Evolutionary conservation across 257 asterid species (phyloP).

Genomic region (Solanum lycopersicoides): DNA sequence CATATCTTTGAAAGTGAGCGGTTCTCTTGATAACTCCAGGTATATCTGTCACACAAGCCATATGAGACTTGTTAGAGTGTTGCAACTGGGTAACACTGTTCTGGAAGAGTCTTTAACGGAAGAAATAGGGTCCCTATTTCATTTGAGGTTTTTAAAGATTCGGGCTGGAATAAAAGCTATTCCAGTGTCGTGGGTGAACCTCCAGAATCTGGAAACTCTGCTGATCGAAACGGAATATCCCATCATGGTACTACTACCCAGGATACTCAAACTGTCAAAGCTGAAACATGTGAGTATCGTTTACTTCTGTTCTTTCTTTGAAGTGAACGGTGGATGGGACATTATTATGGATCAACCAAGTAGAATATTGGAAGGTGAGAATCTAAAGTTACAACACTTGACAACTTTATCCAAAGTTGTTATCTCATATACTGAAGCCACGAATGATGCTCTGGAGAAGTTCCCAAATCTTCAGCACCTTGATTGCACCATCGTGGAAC

Average conservation of each 20-base stretch:
- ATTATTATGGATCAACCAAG: neutral
- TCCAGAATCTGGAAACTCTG: neutral
- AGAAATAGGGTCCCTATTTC: neutral
- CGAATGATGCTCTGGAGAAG: neutral
- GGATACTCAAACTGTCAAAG: neutral
- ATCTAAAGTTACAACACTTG: neutral
- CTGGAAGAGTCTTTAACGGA: neutral
- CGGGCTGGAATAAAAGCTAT: neutral
- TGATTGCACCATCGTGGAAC: neutral
- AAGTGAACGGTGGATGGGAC: too few relatives aligned
- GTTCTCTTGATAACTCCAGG: too few relatives aligned
- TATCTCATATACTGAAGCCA: neutral
- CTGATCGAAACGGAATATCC: neutral
- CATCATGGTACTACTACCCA: neutral
- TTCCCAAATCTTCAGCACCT: neutral
- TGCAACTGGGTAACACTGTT: neutral
- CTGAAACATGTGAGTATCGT: neutral
- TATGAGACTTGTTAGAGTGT: conserved; percentile 4
- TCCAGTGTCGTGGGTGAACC: neutral
- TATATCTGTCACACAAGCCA: neutral
- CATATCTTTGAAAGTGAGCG: too few relatives aligned
- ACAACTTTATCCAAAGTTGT: neutral
- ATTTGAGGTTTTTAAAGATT: neutral
- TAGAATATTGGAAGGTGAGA: neutral
- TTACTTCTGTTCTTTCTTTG: accelerated